These are phyloP conservation scores for Pichia sp. DNA, from an alignment of 1,139 yeast genomes.

Conservation along the genomic window DNA sequence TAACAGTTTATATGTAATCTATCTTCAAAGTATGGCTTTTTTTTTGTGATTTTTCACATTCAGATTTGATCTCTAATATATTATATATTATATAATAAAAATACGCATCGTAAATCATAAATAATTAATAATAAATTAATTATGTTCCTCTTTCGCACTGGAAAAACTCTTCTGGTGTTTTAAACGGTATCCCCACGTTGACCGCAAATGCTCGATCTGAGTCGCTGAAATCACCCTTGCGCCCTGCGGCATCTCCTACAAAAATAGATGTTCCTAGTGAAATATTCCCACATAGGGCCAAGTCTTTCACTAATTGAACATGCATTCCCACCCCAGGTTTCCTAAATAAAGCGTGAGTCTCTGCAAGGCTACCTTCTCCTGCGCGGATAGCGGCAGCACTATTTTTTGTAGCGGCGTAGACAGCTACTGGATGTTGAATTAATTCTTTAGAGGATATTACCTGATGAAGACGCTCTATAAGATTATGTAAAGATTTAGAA, in stretches of 20 bases:
- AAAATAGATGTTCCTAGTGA: too few relatives aligned
- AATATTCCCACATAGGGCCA: too few relatives aligned
- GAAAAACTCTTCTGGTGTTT: conserved; percentile 58
- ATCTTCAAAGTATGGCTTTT: too few relatives aligned
- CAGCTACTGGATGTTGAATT: conserved; percentile 33
- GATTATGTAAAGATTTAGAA: conserved; percentile 27
- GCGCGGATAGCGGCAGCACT: too few relatives aligned
- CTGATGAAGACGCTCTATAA: conserved; percentile 19
- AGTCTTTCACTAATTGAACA: too few relatives aligned
- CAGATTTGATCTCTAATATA: too few relatives aligned
- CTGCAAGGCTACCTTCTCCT: conserved; percentile 23
- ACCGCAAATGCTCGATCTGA: conserved; percentile 67
- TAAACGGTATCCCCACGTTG: conserved; percentile 46
- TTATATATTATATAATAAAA: too few relatives aligned
- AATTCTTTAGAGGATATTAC: conserved; percentile 11
- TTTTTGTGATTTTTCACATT: too few relatives aligned
- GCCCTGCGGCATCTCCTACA: conserved; percentile 98
- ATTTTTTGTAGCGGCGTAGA: conserved; percentile 60
- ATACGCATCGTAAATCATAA: too few relatives aligned
- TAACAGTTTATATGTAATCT: too few relatives aligned
- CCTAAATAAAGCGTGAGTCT: conserved; percentile 34
- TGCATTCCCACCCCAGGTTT: conserved; percentile 68
- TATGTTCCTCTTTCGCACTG: too few relatives aligned
- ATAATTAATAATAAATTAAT: too few relatives aligned
- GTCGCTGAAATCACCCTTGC: conserved; percentile 69